Evolutionary conservation across 345 rosid genomes (phyloP), one percentile per base, ranked within the genome.

Genomic region (Turnera subulata): DNA sequence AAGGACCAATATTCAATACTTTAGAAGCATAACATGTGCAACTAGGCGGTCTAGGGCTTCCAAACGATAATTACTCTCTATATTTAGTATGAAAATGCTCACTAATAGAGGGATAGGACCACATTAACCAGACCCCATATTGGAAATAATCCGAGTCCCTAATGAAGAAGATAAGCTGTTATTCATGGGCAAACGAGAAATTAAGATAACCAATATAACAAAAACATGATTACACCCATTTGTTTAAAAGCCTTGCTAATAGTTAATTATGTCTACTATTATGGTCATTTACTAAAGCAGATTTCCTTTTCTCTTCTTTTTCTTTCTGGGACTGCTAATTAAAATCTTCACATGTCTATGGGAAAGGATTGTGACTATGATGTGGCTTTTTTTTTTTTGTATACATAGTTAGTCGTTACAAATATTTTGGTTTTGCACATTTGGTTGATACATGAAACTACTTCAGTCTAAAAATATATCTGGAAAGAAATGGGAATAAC

Each of bases 91-190:
- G 29, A 15, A n/a, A 17, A 53, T 21, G 32, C 45, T 52, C 59
- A 13, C 29, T 55, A 22, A 37, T 11, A 43, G 59, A 74, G 64
- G 64, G 13, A 14, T 11, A 46, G 79, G 73, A 71, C 70, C 76
- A 60, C 78, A 37, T 21, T 17, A 6, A 25, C 46, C 21, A 24
- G 42, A 24, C 37, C 55, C 53, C 35, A 33, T 25, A n/a, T n/a
- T 35, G 57, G 58, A 63, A 63, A 35, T 11, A 18, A 45, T 59
- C 56, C n/a, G n/a, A n/a, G n/a, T 44, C 63, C 19, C 16, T 48
- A 22, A 47, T 48, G 56, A 56, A 39, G 50, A 29, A 39, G 35
- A 21, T 19, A 29, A 39, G 35, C 16, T 19, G 17, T 2, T 15
- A 6, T 46, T 43, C 17, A 14, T 29, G 4, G 35, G 35, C 54